Percentiles rank a stretch among this genome's conserved stretches.
Evolutionary conservation across 2,329 filamentous ascomycete genomes (phyloP).

Genomic region (Thielaviopsis euricoi): DNA sequence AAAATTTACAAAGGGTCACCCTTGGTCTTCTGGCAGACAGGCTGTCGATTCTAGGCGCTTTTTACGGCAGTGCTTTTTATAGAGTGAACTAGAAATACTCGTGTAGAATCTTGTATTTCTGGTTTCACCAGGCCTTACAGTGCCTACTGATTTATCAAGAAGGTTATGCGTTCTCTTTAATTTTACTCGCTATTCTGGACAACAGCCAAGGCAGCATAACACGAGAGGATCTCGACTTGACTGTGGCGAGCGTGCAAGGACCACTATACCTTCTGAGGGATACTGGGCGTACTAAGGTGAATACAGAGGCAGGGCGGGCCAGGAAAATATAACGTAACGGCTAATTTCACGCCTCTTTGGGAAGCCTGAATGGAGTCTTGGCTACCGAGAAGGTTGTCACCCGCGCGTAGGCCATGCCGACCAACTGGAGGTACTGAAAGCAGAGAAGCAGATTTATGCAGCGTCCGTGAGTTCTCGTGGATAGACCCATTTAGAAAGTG

Average conservation of each 20-base stretch:
- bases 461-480: too few species aligned
- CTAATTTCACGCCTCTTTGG: not conserved
- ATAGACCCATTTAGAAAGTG: not conserved
- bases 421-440: too few species aligned
- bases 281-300: too few species aligned
- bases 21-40: not conserved
- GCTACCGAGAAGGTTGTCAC: not conserved
- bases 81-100: not conserved
- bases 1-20: not conserved
- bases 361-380: not conserved
- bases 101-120: too few species aligned
- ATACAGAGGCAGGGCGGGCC: too few species aligned
- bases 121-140: not conserved
- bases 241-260: not conserved
- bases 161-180: not conserved
- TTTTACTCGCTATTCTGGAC: not conserved
- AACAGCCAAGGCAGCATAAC: not conserved
- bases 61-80: not conserved
- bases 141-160: too few species aligned
- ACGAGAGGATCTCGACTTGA: not conserved
- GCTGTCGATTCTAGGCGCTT: not conserved
- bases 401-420: too few species aligned
- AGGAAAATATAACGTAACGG: not conserved
- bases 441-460: too few species aligned
- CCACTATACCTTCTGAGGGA: not conserved